Percentiles rank a stretch among this genome's conserved stretches.
phyloP scores from a whole-genome alignment of 148 eudicot genomes.

The Mesembryanthemum crystallinum region DNA sequence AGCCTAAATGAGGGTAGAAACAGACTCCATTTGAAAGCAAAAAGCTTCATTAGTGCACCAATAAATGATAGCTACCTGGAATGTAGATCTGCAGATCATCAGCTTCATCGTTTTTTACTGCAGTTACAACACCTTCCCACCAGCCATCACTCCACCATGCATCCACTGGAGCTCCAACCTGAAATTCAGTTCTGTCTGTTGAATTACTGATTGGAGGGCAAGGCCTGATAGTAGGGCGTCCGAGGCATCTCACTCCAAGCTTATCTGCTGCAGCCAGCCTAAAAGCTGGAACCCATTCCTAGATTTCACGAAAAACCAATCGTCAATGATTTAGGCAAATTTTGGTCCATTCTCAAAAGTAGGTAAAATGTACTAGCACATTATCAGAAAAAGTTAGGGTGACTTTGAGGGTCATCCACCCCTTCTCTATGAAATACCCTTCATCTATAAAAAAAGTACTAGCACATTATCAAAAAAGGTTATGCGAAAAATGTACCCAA shows the following conservation, averaged over 20 bases:
- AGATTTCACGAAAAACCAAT: conserved; percentile 14
- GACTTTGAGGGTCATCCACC: too few species aligned
- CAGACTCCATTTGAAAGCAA: too few species aligned
- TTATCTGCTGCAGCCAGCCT: conserved; percentile 76
- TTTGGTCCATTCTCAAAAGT: background rate
- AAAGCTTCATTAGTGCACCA: too few species aligned
- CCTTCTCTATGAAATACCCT: too few species aligned
- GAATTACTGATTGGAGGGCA: conserved; percentile 34
- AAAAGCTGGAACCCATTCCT: conserved; percentile 86
- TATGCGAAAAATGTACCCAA: too few species aligned
- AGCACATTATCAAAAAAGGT: too few species aligned
- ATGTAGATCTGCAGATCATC: conserved; percentile 52
- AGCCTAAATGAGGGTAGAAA: too few species aligned
- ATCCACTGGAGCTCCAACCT: conserved; percentile 77
- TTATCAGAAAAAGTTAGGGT: background rate
- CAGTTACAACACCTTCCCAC: conserved; percentile 93
- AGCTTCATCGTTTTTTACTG: conserved; percentile 29
- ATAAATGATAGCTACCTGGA: conserved; percentile 52
- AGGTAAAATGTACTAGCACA: background rate
- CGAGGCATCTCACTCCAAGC: conserved; percentile 67
- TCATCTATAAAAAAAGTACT: too few species aligned
- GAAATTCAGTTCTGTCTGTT: conserved; percentile 28
- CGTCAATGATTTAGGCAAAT: background rate
- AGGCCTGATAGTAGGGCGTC: conserved; percentile 75
- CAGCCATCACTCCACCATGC: conserved; percentile 99